Percentiles rank a stretch among this genome's conserved stretches.
phyloP scores from a whole-genome alignment of 306 rosid species.

The Corylus avellana region DNA sequence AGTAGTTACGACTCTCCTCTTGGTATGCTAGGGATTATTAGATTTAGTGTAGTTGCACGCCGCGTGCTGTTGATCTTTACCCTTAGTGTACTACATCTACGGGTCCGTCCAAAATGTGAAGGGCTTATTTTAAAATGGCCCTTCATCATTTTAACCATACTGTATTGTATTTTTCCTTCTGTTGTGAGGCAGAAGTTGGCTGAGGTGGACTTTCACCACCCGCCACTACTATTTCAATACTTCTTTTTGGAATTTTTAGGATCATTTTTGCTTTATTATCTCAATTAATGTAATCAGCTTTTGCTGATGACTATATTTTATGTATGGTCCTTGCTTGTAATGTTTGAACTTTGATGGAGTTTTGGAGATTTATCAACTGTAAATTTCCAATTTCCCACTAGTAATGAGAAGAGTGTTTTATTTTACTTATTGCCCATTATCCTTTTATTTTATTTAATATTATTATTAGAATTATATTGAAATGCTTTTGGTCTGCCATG shows the following conservation, averaged over 20 bases:
- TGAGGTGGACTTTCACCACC: conserved; percentile 84
- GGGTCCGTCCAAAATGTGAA: conserved; percentile 40
- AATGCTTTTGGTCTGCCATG: too few relatives aligned
- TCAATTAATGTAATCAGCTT: conserved; percentile 32
- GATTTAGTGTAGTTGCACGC: conserved; percentile 69
- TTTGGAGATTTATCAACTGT: conserved; percentile 40
- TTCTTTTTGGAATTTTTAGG: conserved; percentile 2
- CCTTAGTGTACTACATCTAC: conserved; percentile 56
- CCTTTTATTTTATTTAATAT: neutral
- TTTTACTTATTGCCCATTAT: too few relatives aligned
- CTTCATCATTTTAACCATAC: conserved; percentile 38
- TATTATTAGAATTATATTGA: neutral
- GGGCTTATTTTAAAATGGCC: conserved; percentile 71
- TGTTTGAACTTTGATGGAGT: neutral
- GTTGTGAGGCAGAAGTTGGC: conserved; percentile 33
- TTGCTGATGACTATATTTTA: conserved; percentile 9
- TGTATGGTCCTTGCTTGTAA: conserved; percentile 19
- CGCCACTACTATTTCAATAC: conserved; percentile 53
- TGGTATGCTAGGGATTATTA: conserved; percentile 78
- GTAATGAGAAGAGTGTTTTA: conserved; percentile 29
- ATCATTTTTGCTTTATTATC: conserved; percentile 40
- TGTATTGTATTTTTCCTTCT: conserved; percentile 32
- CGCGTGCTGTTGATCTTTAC: too few relatives aligned
- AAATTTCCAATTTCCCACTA: conserved; percentile 43
- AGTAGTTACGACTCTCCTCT: conserved; percentile 29